These are phyloP conservation scores for Yarrowia galli DNA, from an alignment of 1,139 yeast species.

Conservation along the genomic window DNA sequence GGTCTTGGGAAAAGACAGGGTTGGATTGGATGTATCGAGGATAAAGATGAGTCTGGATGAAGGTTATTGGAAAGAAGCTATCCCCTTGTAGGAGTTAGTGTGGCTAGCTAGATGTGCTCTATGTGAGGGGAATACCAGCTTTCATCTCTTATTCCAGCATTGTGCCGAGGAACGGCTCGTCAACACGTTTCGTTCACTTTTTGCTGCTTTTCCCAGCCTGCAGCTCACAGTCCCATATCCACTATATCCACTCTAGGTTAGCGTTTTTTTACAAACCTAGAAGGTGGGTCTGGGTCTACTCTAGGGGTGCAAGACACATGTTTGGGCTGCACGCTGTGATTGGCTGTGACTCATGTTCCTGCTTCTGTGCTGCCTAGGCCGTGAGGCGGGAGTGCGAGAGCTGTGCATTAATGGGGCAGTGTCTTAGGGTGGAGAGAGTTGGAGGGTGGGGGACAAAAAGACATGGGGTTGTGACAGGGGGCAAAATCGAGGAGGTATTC, in stretches of 20 bases:
- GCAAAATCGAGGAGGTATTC: too few relatives aligned
- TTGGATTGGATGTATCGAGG: slow-evolving; percentile 12
- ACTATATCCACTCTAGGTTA: slow-evolving; percentile 1
- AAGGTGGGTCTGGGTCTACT: neutral
- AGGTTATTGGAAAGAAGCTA: neutral
- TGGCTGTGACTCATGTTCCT: slow-evolving; percentile 37
- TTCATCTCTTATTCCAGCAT: too few relatives aligned
- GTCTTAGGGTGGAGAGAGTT: neutral
- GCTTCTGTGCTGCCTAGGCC: slow-evolving; percentile 17
- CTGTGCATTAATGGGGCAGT: neutral
- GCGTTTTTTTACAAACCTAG: neutral
- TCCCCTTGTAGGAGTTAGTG: too few relatives aligned
- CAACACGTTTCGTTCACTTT: too few relatives aligned
- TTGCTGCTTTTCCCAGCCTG: too few relatives aligned
- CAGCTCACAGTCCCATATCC: neutral
- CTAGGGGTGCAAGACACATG: slow-evolving; percentile 38
- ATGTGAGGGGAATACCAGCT: too few relatives aligned
- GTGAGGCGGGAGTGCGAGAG: slow-evolving; percentile 25
- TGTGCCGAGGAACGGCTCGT: too few relatives aligned
- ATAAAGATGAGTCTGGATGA: slow-evolving; percentile 11
- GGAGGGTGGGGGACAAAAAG: too few relatives aligned
- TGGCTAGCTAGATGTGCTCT: too few relatives aligned
- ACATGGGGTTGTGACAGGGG: too few relatives aligned
- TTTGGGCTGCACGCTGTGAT: slow-evolving; percentile 22
- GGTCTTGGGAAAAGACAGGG: neutral